A percentile compares a stretch with the other conserved stretches of the same genome.
Evolutionary conservation across 2,329 filamentous ascomycete species (phyloP).

Genomic region (Colletotrichum incanum): DNA sequence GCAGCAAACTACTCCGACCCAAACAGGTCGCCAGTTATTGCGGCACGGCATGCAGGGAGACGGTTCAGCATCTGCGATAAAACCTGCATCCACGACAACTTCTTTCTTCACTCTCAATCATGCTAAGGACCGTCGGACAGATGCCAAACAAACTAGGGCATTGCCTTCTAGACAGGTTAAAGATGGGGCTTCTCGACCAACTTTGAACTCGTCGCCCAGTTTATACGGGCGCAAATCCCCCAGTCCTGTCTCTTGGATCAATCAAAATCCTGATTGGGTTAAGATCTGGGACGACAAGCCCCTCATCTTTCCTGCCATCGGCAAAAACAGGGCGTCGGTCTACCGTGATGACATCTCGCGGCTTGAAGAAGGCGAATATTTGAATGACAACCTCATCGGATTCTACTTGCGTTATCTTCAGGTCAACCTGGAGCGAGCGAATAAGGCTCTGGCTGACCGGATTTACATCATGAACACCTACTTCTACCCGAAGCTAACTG

Average conservation of each 20-base stretch:
- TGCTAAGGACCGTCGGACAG: not conserved
- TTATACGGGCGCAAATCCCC: conserved; percentile 39
- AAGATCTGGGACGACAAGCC: conserved; percentile 67
- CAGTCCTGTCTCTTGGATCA: conserved; percentile 63
- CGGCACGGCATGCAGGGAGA: conserved; percentile 27
- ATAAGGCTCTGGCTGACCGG: conserved; percentile 71
- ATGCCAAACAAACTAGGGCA: not conserved
- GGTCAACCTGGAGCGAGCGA: conserved; percentile 68
- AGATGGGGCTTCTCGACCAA: conserved; percentile 6
- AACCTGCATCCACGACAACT: not conserved
- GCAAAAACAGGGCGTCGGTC: conserved; percentile 75
- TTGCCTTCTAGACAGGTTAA: conserved; percentile 13
- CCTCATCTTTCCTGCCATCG: conserved; percentile 73
- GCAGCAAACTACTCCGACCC: conserved; percentile 8
- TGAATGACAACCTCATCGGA: conserved; percentile 93
- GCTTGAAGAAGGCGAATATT: conserved; percentile 86
- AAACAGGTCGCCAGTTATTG: not conserved
- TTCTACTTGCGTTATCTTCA: conserved; percentile 89
- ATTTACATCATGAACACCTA: conserved; percentile 95
- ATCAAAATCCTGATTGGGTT: conserved; percentile 66
- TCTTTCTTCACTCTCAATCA: not conserved
- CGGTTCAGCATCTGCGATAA: not conserved
- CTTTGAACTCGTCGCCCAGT: not conserved
- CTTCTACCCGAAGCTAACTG: conserved; percentile 86
- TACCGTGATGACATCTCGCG: conserved; percentile 81